Evolutionary conservation across 257 asterid genomes (phyloP).

Genomic region (Solanum paucissectum): DNA sequence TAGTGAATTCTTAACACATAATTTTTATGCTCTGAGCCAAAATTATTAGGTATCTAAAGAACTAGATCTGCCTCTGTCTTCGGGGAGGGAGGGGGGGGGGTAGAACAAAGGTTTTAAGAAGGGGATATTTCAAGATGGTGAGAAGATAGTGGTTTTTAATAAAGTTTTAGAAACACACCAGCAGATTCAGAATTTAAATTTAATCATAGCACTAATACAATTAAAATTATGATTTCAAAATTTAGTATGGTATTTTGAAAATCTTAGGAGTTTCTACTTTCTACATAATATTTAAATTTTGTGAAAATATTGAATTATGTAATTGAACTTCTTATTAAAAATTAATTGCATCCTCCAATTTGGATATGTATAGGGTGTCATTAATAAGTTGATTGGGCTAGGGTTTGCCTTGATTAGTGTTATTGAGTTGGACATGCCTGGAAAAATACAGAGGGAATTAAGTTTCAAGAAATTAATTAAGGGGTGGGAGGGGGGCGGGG

Average conservation of each 20-base stretch:
- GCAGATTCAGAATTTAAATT: background rate
- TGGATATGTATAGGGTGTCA: background rate
- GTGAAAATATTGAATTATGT: background rate
- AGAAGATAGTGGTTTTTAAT: slow-evolving; percentile 8
- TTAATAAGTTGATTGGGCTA: slow-evolving; percentile 17
- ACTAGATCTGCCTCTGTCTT: no score
- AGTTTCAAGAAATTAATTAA: background rate
- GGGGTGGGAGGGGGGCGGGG: background rate
- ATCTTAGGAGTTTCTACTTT: background rate
- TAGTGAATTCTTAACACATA: background rate
- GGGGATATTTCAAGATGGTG: background rate
- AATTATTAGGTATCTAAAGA: no score
- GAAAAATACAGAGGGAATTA: slow-evolving; percentile 31
- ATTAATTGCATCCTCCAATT: background rate
- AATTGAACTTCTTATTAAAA: background rate
- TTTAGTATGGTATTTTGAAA: background rate
- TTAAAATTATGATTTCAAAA: background rate
- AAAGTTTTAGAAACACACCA: slow-evolving; percentile 3
- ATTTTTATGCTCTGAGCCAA: background rate
- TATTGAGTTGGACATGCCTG: slow-evolving; percentile 34
- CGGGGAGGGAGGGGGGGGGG: no score
- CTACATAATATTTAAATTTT: background rate
- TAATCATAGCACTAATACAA: no score
- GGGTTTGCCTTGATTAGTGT: slow-evolving; percentile 46
- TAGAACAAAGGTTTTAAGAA: no score